Evolutionary conservation across 164 flowering plant genomes (phyloP), one percentile per base, ranked within the genome.

Genomic region (Vitis cinerea): DNA sequence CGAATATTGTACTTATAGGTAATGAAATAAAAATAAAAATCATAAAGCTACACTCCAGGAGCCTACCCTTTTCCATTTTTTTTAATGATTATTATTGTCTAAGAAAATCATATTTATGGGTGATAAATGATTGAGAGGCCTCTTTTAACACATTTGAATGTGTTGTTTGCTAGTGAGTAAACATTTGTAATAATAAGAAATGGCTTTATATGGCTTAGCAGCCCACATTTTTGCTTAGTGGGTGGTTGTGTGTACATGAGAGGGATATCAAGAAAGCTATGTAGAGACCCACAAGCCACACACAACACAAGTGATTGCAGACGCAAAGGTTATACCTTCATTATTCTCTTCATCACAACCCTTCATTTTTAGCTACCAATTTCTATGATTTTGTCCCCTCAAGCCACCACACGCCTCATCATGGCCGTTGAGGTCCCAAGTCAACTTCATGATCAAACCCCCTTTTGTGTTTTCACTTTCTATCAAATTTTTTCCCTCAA

Each of bases 371-470:
- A 72, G 67, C 68, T 62, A 75, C 69, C 61, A 86, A 65, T 71
- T 74, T 48, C 66, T 71, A 84, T 84, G 74, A 87, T 87, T 77
- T 61, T 83, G 89, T 84, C 84, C 69, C 84, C 81, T 72, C 16
- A 4, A 60, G 53, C 63, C 73, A 78, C 10, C 80, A 80, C 80
- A 84, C 78, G 75, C 80, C 76, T 84, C 81, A 87, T 85, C 86
- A 87, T 87, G 70, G 69, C 80, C 81, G 82, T 80, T 71, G 65
- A 74, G 68, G 51, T 67, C 14, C 49, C 2, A 79, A 74, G 90
- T 86, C 90, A 84, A 84, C 82, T 70, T 78, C 82, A 77, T 37
- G 44, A 37, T 77, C 54, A 50, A 44, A 58, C 5, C 5, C 44
- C 44, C 44, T 13, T 10, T 13, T 48, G 51, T 54, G 66, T 15